A percentile compares a stretch with the other conserved stretches of the same genome.
Evolutionary conservation across 2,329 filamentous ascomycete genomes (phyloP).

Genomic region (Falciphora oryzae): DNA sequence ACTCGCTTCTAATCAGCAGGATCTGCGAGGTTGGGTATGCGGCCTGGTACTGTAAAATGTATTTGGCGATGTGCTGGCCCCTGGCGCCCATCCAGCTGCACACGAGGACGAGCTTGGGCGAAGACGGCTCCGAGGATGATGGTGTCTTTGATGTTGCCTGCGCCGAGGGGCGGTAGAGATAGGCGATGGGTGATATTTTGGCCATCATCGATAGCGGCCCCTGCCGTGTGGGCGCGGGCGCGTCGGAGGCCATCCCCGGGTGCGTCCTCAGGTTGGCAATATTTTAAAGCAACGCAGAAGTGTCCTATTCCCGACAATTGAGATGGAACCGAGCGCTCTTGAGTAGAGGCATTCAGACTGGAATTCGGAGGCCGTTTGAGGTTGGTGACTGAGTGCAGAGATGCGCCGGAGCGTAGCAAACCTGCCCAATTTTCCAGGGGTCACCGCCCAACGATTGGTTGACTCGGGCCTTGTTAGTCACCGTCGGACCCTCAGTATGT

Average conservation of each 20-base stretch:
- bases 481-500: too few relatives aligned
- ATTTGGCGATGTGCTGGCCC: conserved; percentile 47
- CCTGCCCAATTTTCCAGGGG: too few relatives aligned
- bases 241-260: conserved; percentile 22
- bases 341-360: too few relatives aligned
- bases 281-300: neutral
- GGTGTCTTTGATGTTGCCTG: neutral
- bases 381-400: too few relatives aligned
- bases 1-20: conserved; percentile 38
- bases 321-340: too few relatives aligned
- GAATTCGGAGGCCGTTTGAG: too few relatives aligned
- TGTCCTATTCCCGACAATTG: too few relatives aligned
- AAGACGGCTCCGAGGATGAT: conserved; percentile 7
- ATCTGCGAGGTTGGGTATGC: conserved; percentile 40
- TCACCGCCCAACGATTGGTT: neutral
- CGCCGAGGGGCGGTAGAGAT: conserved; percentile 28
- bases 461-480: neutral
- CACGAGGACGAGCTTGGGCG: conserved; percentile 42
- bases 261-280: neutral
- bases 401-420: too few relatives aligned
- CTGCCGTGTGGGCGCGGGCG: conserved; percentile 13
- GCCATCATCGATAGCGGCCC: conserved; percentile 30
- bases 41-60: conserved; percentile 37
- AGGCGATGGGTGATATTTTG: conserved; percentile 30
- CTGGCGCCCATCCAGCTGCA: conserved; percentile 46